These are phyloP conservation scores for Hygrophoropsis aurantiaca DNA, from an alignment of 768 basidiomycete genomes.

Conservation along the genomic window DNA sequence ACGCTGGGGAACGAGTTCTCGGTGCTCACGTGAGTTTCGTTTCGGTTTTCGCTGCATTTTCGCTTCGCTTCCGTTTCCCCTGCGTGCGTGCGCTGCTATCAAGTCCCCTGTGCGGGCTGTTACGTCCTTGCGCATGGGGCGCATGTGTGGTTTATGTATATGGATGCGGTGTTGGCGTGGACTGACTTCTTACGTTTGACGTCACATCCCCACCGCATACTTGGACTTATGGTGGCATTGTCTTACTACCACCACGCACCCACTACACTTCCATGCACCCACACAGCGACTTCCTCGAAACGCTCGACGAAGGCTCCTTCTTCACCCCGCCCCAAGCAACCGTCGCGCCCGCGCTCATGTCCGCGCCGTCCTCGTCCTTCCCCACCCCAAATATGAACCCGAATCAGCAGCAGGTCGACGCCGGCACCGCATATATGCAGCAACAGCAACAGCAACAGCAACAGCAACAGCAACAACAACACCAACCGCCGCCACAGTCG, in stretches of 20 bases:
- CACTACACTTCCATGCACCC: conserved; percentile 1
- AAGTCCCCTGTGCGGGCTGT: too few species aligned
- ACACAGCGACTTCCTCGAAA: conserved; percentile 81
- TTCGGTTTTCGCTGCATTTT: background rate
- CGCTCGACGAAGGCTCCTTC: conserved; percentile 81
- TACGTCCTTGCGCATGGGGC: too few species aligned
- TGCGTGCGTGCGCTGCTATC: too few species aligned
- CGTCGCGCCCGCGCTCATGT: conserved; percentile 48
- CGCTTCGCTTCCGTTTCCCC: too few species aligned
- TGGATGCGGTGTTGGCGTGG: too few species aligned
- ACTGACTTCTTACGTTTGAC: too few species aligned
- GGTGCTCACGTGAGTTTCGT: conserved; percentile 64
- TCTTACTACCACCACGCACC: too few species aligned
- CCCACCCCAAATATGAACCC: conserved; percentile 7
- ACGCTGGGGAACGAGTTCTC: conserved; percentile 81
- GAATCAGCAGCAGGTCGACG: conserved; percentile 7
- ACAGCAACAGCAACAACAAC: conserved; percentile 53
- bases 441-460: conserved; percentile 16
- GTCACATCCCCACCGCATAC: too few species aligned
- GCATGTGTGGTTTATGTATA: too few species aligned
- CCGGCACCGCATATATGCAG: conserved; percentile 14
- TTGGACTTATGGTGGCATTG: too few species aligned
- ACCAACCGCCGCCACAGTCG: conserved; percentile 48
- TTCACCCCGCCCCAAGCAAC: conserved; percentile 60
- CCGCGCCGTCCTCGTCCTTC: conserved; percentile 35